Percentiles rank a stretch among this genome's conserved stretches.
Conservation (phyloP, 352 stramenopile genomes). For the Globisporangium okanoganense region DNA sequence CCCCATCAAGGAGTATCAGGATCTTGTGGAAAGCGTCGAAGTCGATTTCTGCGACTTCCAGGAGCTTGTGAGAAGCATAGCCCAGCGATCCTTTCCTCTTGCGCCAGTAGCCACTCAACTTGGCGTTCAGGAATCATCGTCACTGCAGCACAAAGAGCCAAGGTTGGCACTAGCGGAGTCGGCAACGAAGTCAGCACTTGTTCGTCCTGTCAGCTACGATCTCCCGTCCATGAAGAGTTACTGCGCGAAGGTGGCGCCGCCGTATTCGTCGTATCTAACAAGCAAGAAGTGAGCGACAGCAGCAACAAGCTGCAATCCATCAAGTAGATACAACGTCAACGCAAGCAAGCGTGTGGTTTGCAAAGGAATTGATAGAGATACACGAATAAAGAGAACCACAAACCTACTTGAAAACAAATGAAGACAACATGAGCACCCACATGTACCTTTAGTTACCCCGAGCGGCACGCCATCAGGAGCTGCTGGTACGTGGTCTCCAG, state of each 20-base stretch:
- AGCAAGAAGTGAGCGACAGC: slow-evolving; percentile 11
- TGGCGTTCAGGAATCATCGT: background rate
- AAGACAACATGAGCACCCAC: background rate
- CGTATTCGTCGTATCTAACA: slow-evolving; percentile 54
- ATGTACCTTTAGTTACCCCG: slow-evolving; percentile 5
- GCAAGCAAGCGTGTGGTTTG: background rate
- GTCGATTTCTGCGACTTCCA: slow-evolving; percentile 34
- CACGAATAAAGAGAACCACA: slow-evolving; percentile 4
- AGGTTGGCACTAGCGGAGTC: background rate
- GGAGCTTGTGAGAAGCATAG: slow-evolving; percentile 28
- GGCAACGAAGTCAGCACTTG: background rate
- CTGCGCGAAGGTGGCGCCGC: slow-evolving; percentile 48
- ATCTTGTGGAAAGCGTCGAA: slow-evolving; percentile 41
- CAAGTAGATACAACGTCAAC: background rate
- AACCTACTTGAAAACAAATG: background rate
- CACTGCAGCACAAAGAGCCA: background rate
- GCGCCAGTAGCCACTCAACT: slow-evolving; percentile 5
- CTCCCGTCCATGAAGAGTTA: slow-evolving; percentile 74
- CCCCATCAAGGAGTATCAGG: slow-evolving; percentile 40
- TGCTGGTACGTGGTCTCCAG: slow-evolving; percentile 63
- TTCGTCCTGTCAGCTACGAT: slow-evolving; percentile 29
- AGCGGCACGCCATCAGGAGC: slow-evolving; percentile 34
- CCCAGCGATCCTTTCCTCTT: slow-evolving; percentile 5
- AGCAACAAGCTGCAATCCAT: background rate
- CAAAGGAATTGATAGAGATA: slow-evolving; percentile 6